Percentiles rank a stretch among this genome's conserved stretches.
These are phyloP conservation scores for Ramalina intermedia DNA, from an alignment of 495 filamentous ascomycete genomes.

Conservation along the genomic window DNA sequence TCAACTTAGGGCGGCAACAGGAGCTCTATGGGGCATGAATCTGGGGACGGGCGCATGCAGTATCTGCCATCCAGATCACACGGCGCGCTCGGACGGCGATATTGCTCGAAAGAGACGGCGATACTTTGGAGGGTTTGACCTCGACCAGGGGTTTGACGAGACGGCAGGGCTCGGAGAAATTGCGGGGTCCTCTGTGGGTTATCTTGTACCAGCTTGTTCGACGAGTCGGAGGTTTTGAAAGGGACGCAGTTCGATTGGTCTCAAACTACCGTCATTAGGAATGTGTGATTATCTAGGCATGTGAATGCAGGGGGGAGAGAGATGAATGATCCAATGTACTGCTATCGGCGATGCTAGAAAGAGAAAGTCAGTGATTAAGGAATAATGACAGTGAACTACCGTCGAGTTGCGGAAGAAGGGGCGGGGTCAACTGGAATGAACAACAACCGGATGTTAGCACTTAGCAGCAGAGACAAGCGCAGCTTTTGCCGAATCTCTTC, in stretches of 20 bases:
- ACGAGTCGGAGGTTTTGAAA: not conserved
- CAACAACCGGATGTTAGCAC: not conserved
- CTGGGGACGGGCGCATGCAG: not conserved
- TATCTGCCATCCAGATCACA: not conserved
- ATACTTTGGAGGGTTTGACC: not conserved
- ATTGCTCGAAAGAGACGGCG: not conserved
- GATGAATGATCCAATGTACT: no score
- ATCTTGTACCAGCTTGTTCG: not conserved
- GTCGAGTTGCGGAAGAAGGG: not conserved
- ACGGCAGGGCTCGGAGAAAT: slow-evolving; percentile 4
- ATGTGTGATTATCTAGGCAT: no score
- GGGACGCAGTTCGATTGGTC: not conserved
- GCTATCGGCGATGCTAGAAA: no score
- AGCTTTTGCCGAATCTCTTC: slow-evolving; percentile 10
- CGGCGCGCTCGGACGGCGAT: not conserved
- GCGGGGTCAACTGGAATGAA: slow-evolving; percentile 4
- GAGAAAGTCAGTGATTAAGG: no score
- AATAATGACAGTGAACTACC: not conserved
- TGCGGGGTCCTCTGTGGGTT: not conserved
- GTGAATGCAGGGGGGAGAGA: no score
- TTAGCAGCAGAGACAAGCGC: slow-evolving; percentile 3
- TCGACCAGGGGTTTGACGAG: not conserved
- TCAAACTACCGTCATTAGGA: no score
- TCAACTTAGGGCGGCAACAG: not conserved
- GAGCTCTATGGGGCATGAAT: slow-evolving; percentile 1